Evolutionary conservation across 2,329 filamentous ascomycete species (phyloP).

Genomic region (Coniosporium tulheliwenetii): DNA sequence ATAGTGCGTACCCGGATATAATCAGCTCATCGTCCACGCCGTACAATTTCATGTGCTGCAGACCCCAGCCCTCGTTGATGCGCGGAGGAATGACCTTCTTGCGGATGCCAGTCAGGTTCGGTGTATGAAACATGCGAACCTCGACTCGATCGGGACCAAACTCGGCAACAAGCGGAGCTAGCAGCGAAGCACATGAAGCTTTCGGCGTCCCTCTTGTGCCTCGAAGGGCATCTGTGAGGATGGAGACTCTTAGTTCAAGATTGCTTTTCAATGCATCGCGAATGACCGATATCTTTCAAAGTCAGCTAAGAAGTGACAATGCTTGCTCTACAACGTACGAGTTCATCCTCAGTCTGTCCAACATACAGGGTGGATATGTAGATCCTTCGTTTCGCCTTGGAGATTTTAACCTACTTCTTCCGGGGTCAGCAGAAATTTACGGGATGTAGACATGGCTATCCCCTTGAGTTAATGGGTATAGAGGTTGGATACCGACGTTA

Average conservation of each 20-base stretch:
- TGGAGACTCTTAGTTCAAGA: constrained; percentile 63
- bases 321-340: constrained; percentile 32
- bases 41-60: constrained; percentile 99
- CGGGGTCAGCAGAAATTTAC: background rate
- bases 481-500: too few species aligned
- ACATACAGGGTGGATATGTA: constrained; percentile 97
- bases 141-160: constrained; percentile 77
- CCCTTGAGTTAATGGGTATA: too few species aligned
- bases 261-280: constrained; percentile 60
- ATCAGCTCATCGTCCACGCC: constrained; percentile 92
- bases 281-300: constrained; percentile 52
- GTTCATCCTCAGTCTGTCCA: constrained; percentile 78
- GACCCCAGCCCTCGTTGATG: constrained; percentile 95
- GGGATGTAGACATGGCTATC: background rate
- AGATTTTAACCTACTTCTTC: constrained; percentile 54
- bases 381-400: constrained; percentile 59
- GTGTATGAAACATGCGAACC: constrained; percentile 95
- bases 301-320: constrained; percentile 4
- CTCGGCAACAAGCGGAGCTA: constrained; percentile 68
- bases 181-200: constrained; percentile 73
- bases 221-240: constrained; percentile 79
- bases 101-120: constrained; percentile 74
- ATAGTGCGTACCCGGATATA: constrained; percentile 56
- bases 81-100: constrained; percentile 75
- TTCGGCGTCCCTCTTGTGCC: constrained; percentile 82